Evolutionary conservation across 768 basidiomycete genomes (phyloP), one percentile per base, ranked within the genome.

Genomic region (Mycena metata): DNA sequence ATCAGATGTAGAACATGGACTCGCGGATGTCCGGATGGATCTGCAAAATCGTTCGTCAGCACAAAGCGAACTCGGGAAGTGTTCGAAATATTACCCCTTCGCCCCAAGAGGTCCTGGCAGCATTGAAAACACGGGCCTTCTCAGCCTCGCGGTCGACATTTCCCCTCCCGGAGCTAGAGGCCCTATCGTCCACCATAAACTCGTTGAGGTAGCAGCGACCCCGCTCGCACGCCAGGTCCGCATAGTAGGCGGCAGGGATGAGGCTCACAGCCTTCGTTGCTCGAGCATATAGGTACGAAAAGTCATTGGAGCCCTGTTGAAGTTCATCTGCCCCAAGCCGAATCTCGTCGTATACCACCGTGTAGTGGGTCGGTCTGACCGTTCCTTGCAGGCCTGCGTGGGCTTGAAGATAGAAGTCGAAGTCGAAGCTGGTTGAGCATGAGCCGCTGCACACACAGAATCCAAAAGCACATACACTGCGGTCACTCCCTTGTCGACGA

Each of bases 241-340:
- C 91, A 72, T 93, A 94, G 74, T 93, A 93, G 0, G 93, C 93
- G 0, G 93, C 86, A 0, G 94, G 93, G 13, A 94, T 84, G 24
- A 95, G 81, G 74, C 91, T 93, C 35, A 96, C 95, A 0, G 93
- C 91, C 72, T 92, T 91, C 4, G 93, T 96, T 0, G 94, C 93
- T 5, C 94, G 87, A 0, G 91, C 93, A 71, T 93, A 96, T 16
- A 93, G 81, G 74, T 94, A 95, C 72, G 89, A 89, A 16, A 84
- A 78, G 60, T 88, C 82, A 74, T 95, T 86, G 0, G 91, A 89
- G 2, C 93, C 90, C 66, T 89, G 83, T 75, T 96, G 94, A 13
- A 95, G 80, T 17, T 88, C 87, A 75, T 96, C 90, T 0, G 93
- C 90, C 2, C 79, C 79, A n/a, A 94, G 81, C 4, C 65, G 74